Conservation (phyloP, 495 filamentous ascomycete genomes). For the Xylaria bambusicola region DNA sequence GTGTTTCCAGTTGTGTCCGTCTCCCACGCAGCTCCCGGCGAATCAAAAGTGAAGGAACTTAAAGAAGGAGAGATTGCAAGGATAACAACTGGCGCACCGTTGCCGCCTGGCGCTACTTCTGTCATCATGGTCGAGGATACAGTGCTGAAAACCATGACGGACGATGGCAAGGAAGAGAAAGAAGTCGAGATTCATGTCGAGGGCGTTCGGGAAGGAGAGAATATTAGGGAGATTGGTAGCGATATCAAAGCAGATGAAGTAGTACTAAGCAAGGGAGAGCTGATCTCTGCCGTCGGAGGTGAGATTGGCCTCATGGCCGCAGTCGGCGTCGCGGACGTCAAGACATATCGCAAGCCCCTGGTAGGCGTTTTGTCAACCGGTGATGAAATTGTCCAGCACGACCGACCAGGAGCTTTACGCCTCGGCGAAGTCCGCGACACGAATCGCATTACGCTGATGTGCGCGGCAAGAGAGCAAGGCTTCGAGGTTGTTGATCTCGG, state of each 20-base stretch:
- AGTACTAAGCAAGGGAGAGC: conserved; percentile 73
- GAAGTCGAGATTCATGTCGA: conserved; percentile 81
- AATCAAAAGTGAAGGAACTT: conserved; percentile 53
- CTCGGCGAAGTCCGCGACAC: conserved; percentile 90
- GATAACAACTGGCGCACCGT: conserved; percentile 91
- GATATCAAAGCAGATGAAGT: conserved; percentile 70
- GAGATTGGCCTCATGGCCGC: conserved; percentile 89
- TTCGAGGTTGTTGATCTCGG: conserved; percentile 84
- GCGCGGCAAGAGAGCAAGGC: conserved; percentile 72
- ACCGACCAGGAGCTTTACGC: conserved; percentile 60
- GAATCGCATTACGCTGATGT: conserved; percentile 83
- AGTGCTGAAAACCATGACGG: conserved; percentile 65
- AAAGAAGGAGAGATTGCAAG: conserved; percentile 76
- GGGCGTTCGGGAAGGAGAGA: conserved; percentile 75
- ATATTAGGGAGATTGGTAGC: conserved; percentile 88
- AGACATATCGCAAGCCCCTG: conserved; percentile 72
- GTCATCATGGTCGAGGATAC: conserved; percentile 99
- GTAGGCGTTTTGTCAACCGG: conserved; percentile 92
- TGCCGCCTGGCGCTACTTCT: conserved; percentile 84
- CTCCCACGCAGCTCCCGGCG: conserved; percentile 77
- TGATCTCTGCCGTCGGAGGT: conserved; percentile 80
- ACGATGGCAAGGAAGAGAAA: conserved; percentile 80
- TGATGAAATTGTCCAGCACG: conserved; percentile 85
- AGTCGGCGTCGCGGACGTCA: conserved; percentile 73
- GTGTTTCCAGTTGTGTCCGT: conserved; percentile 84